Base-by-base conservation (phyloP, 1,139 yeast genomes). In the Hyphopichia wangnamkhiaoensis region DNA sequence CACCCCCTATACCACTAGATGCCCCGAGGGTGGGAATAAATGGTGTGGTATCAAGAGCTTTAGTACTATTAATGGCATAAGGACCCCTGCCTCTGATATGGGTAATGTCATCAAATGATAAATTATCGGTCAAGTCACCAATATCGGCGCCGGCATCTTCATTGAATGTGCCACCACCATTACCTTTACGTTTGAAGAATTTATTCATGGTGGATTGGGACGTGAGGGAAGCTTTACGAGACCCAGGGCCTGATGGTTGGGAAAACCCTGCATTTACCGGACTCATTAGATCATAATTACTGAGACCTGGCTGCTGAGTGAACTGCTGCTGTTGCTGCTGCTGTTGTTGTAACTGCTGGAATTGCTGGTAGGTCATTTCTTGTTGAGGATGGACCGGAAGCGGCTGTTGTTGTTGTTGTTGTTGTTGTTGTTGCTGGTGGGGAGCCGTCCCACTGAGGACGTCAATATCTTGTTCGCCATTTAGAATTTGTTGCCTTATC, bases 51-150 rank as follows among this genome's bases (percentile, higher is more conserved):
- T 82, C 89, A 39, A 66, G 58, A 17, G 63, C 49, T 26, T 59
- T 57, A 14, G 63, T 54, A 7, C 63, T 56, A 31, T 65, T 61
- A 30, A 71, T 62, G 1, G 84, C 84, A 53, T 82, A 82, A 16
- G 72, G 79, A 4, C 88, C 89, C 32, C 81, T 69, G 47, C 82
- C 86, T 39, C 84, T 68, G 2, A 82, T 63, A 42, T 81, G 83
- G 24, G 79, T 64, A 10, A 85, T 67, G 51, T 84, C 91, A 46
- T 79, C 79, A 47, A 82, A 80, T 0, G 88, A 76, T 44, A 84
- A 69, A 31, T 67, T 63, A 21, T 61, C 59, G 8, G 73, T 57
- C 10, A 69, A 45, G 10, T 71, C 70, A 19, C 66, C 69, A 32
- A 75, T 73, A 37, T 75, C 73, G 9, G 74, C 69, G 6, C 80